Base-by-base conservation (phyloP, 495 filamentous ascomycete genomes). In the Friedmanniomyces simplex region DNA sequence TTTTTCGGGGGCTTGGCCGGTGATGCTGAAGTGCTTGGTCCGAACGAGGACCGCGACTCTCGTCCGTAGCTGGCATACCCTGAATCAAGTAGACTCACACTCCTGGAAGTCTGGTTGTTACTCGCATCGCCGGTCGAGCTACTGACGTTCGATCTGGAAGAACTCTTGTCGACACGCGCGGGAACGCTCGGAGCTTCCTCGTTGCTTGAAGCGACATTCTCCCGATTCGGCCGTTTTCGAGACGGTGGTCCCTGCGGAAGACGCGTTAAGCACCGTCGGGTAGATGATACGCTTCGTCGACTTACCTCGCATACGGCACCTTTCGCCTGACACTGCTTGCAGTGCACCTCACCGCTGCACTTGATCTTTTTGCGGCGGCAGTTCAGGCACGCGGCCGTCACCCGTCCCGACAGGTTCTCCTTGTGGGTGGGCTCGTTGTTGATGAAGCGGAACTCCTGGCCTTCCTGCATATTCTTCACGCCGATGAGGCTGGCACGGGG, bases 381-480 rank as follows among this genome's bases (percentile, higher is more conserved):
- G 18, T 43, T 54, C n/a, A 54, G 34, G 34, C 58, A 61, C 1
- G 58, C 58, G 24, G 58, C 52, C 3, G 22, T 28, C 10, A 61
- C 58, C 2, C 58, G 43, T 3, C 58, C 58, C 12, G 52, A 55
- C 5, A 61, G 45, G 20, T 50, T 61, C 53, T 61, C 52, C 46
- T 61, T 61, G 53, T 61, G 53, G 6, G 10, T 25, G 4, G 52
- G 58, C 28, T 32, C 28, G 26, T 61, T 52, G 14, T 46, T 36
- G 21, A 61, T 46, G 53, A 61, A 61, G 13, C 32, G 52, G 39
- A 55, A 61, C 0, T 28, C 42, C 24, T 39, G 24, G 18, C 22
- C 49, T n/a, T n/a, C n/a, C n/a, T n/a, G n/a, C n/a, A n/a, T n/a
- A n/a, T n/a, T n/a, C n/a, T n/a, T n/a, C n/a, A n/a, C n/a, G n/a